Evolutionary conservation across 352 stramenopile genomes (phyloP).

Genomic region (Pythium aphanidermatum): DNA sequence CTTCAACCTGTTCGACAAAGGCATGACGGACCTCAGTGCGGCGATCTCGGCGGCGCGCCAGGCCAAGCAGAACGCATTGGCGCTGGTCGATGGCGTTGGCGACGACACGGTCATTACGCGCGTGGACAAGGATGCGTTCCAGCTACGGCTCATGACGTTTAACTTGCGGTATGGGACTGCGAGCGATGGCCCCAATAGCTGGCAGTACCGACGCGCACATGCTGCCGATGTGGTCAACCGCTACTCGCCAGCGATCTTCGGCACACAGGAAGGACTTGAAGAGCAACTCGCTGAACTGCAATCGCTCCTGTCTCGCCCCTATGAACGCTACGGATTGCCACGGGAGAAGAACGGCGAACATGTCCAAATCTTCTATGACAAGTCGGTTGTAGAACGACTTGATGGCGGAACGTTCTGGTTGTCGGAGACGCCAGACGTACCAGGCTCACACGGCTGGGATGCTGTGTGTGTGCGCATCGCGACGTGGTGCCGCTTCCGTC

Average conservation of each 20-base stretch:
- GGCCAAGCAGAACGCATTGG: not conserved
- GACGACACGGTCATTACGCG: slow-evolving; percentile 2
- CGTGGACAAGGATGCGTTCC: slow-evolving; percentile 14
- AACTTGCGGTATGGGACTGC: slow-evolving; percentile 29
- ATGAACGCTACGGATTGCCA: slow-evolving; percentile 27
- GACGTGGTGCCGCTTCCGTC: slow-evolving; percentile 29
- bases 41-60: slow-evolving; percentile 3
- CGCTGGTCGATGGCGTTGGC: not conserved
- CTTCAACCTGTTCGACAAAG: slow-evolving; percentile 4
- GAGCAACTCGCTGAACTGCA: slow-evolving; percentile 26
- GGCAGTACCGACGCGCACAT: slow-evolving; percentile 26
- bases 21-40: slow-evolving; percentile 4
- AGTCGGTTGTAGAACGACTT: slow-evolving; percentile 22
- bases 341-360: slow-evolving; percentile 25
- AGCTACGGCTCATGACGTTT: slow-evolving; percentile 31
- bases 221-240: slow-evolving; percentile 32
- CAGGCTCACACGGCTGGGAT: slow-evolving; percentile 21
- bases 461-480: slow-evolving; percentile 19
- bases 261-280: slow-evolving; percentile 29
- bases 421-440: slow-evolving; percentile 21
- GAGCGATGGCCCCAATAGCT: slow-evolving; percentile 24
- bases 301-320: slow-evolving; percentile 16
- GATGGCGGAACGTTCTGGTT: slow-evolving; percentile 34
- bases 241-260: slow-evolving; percentile 22
- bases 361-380: slow-evolving; percentile 35